Evolutionary conservation across 345 rosid genomes (phyloP), one percentile per base, ranked within the genome.

Genomic region (Reutealis trisperma): DNA sequence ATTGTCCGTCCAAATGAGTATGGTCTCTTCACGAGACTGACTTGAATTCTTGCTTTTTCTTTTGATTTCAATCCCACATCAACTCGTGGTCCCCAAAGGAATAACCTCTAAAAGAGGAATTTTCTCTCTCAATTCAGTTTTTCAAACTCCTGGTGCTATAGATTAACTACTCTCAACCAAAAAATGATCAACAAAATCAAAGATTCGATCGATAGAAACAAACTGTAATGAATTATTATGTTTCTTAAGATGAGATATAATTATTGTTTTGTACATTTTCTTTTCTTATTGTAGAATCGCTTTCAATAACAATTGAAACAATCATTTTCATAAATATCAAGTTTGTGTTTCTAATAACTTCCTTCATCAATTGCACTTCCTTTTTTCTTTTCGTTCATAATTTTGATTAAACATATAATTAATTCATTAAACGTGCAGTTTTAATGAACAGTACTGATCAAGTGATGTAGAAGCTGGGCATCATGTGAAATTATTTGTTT

Each of bases 281-380:
- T 45, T 16, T 69, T 27, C 24, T 27, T 8, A 1, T 6, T 27
- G 30, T 21, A 18, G 54, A n/a, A 42, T 66, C 52, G 2, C 16
- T 66, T 66, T 66, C 70, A 66, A 10, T 13, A 42, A 42, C 70
- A 21, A 52, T 15, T 65, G 73, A 19, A 55, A 71, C 51, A 21
- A 55, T 55, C 63, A 34, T 16, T 71, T 71, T 71, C 63, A 27
- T 51, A 7, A 19, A 34, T 71, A 9, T 66, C 27, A 66, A 3
- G 21, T 66, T 5, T 42, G 70, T 18, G 42, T 63, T 63, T 37
- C 41, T 37, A 4, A 37, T 30, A 11, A 51, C 15, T 51, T 51
- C 55, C 18, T 51, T 51, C 55, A 51, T 3, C 55, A 51, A 51
- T 37, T 37, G 41, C 6, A 37, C 41, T 37, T 37, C 6, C 41